Base-by-base conservation (phyloP, 768 basidiomycete genomes). In the Udeniomyces megalosporus region DNA sequence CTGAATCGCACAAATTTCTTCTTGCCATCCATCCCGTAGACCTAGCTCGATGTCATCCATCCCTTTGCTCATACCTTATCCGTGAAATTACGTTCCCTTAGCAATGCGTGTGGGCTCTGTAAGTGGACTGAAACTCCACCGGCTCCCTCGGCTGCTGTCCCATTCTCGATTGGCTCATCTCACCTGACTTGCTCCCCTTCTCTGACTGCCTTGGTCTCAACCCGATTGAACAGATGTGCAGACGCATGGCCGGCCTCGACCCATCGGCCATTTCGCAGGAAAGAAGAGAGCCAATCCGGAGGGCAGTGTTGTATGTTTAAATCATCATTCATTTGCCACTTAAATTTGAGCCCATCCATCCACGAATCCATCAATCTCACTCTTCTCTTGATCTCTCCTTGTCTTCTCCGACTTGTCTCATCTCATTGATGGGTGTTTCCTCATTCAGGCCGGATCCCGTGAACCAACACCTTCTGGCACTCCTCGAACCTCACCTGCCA, bases 211-310 rank as follows among this genome's bases (percentile, higher is more conserved):
- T 17, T 45, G 1, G 6, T 31, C 12, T 58, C 42, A 17, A 38
- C 56, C 54, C 28, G 56, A 54, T 38, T 49, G 56, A 26, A 48
- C 56, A 8, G 56, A 63, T 45, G 62, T 63, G 15, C 62, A 63
- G 31, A 63, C 62, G 5, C 62, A 63, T 32, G 62, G 62, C 35
- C 56, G 47, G 6, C 55, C 62, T 51, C 48, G 62, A n/a, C 62
- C 62, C 10, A 63, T 54, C 20, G 50, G 56, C 4, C 62, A 63
- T 32, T 63, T 63, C 44, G 55, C 26, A 24, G 50, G 50, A 5
- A 52, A 31, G 22, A 52, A 52, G 50, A 17, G 26, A 6, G 31
- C 26, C n/a, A 28, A 20, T 31, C 24, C 24, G 15, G 50, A 52
- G 17, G 50, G 50, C 24, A 31, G 50, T 52, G 26, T 15, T 26